A percentile compares a stretch with the other conserved stretches of the same genome.
Conservation (phyloP, 768 basidiomycete genomes). For the Erythrobasidium yunnanense region DNA sequence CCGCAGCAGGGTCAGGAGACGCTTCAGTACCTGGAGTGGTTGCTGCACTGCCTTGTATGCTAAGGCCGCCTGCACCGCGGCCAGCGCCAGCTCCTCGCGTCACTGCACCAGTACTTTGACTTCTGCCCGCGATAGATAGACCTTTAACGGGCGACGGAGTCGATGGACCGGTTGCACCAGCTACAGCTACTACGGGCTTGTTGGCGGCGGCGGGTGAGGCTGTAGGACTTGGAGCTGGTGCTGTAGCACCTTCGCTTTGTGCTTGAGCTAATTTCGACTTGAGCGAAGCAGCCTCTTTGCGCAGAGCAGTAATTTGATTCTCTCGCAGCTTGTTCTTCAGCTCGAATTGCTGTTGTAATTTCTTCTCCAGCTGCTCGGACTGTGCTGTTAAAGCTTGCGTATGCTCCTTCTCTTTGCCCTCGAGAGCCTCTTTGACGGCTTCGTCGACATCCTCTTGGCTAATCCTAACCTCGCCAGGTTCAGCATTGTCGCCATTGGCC, state of each 20-base stretch:
- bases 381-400: slow-evolving; percentile 28
- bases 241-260: slow-evolving; percentile 18
- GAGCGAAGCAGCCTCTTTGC: slow-evolving; percentile 37
- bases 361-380: slow-evolving; percentile 5
- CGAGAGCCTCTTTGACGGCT: slow-evolving; percentile 43
- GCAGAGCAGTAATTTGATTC: slow-evolving; percentile 30
- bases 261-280: slow-evolving; percentile 27
- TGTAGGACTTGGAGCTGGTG: slow-evolving; percentile 28
- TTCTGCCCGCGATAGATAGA: neutral
- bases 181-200: slow-evolving; percentile 37
- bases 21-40: slow-evolving; percentile 28
- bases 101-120: neutral
- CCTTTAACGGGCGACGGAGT: neutral
- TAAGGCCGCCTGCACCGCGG: slow-evolving; percentile 40
- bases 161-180: slow-evolving; percentile 35
- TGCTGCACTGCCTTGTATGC: slow-evolving; percentile 40
- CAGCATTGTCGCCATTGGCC: too few species aligned
- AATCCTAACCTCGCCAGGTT: too few species aligned
- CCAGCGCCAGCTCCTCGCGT: neutral
- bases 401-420: slow-evolving; percentile 35
- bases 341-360: slow-evolving; percentile 27
- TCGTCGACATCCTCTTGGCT: slow-evolving; percentile 26
- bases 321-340: slow-evolving; percentile 31
- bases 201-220: slow-evolving; percentile 33
- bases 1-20: neutral